Evolutionary conservation across 257 asterid genomes (phyloP).

Genomic region (Gynochthodes officinalis): DNA sequence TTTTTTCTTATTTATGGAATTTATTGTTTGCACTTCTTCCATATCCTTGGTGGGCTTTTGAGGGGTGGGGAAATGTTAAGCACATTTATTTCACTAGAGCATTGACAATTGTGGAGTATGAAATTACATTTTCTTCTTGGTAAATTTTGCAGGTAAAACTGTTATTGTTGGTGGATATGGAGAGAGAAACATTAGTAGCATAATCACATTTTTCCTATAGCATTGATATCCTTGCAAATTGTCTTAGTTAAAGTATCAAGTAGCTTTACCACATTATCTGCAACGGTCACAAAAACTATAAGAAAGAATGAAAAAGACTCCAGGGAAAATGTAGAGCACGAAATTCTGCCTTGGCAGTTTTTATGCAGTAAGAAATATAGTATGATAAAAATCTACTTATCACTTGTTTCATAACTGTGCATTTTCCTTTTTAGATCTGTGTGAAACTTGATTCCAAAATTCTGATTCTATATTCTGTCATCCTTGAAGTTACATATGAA

Average conservation of each 20-base stretch:
- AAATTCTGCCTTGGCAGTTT: neutral
- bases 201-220: neutral
- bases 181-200: neutral
- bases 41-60: neutral
- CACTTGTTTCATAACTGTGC: neutral
- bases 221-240: neutral
- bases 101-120: neutral
- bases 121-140: neutral
- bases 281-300: neutral
- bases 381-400: neutral
- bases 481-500: neutral
- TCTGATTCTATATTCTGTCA: neutral
- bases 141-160: neutral
- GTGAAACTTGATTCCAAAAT: neutral
- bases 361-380: neutral
- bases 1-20: neutral
- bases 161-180: neutral
- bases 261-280: neutral
- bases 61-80: too few species aligned
- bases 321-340: neutral
- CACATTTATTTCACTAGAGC: neutral
- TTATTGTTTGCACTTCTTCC: too few species aligned
- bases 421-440: constrained; percentile 3
- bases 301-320: neutral
- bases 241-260: neutral